Conservation (phyloP, 208 protist genomes). For the Kentomonas sorsogonicus region DNA sequence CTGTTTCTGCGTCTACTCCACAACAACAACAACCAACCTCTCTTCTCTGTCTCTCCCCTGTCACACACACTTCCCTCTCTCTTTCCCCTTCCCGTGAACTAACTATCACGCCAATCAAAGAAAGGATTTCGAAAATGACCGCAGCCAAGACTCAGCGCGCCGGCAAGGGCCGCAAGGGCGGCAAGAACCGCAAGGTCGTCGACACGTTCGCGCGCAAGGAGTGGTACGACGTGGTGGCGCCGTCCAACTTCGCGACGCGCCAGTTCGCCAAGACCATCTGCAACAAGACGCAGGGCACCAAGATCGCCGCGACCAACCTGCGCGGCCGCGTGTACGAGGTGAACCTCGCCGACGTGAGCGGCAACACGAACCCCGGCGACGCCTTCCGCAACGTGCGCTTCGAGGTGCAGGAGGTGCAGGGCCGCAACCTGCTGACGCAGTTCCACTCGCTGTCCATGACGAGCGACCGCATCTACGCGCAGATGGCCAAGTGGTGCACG, state of each 20-base stretch:
- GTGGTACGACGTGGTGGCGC: conserved; percentile 99
- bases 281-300: conserved; percentile 95
- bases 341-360: conserved; percentile 97
- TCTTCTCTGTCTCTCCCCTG: conserved; percentile 3
- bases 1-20: too few species aligned
- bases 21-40: too few species aligned
- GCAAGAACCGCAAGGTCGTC: conserved; percentile 86
- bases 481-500: conserved; percentile 99
- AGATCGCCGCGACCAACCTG: conserved; percentile 92
- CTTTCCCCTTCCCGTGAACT: conserved; percentile 5
- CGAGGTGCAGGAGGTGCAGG: conserved; percentile 95
- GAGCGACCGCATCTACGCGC: conserved; percentile 96
- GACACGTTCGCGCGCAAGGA: conserved; percentile 99
- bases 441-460: conserved; percentile 99
- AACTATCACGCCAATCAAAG: not conserved
- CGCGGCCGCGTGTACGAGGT: conserved; percentile 97
- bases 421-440: conserved; percentile 95
- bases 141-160: conserved; percentile 95
- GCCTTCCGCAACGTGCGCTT: conserved; percentile 97
- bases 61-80: too few species aligned
- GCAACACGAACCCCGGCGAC: conserved; percentile 60
- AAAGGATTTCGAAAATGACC: conserved; percentile 56
- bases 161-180: conserved; percentile 95
- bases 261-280: conserved; percentile 97
- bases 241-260: conserved; percentile 93